Conservation (phyloP, 2,329 filamentous ascomycete species). For the Mycosphaerella sp. region DNA sequence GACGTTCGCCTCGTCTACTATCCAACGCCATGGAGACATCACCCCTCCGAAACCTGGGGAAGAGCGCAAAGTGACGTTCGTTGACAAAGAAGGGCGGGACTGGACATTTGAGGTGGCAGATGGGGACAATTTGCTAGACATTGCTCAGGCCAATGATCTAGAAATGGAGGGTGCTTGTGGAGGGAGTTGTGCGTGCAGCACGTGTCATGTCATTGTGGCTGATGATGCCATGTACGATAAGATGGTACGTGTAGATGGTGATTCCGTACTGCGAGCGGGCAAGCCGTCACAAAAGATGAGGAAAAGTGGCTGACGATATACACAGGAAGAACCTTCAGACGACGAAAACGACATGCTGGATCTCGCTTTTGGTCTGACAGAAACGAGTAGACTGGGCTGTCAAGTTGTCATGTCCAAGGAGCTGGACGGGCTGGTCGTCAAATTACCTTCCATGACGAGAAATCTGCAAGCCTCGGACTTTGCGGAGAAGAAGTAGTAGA, state of each 20-base stretch:
- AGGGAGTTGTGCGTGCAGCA: slow-evolving; percentile 87
- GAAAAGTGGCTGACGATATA: slow-evolving; percentile 1
- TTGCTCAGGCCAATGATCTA: slow-evolving; percentile 87
- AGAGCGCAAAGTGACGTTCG: slow-evolving; percentile 85
- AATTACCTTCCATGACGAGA: slow-evolving; percentile 84
- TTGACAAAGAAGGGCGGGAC: slow-evolving; percentile 78
- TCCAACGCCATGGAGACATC: slow-evolving; percentile 66
- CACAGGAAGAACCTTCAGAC: slow-evolving; percentile 40
- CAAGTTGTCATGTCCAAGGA: slow-evolving; percentile 90
- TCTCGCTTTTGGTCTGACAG: slow-evolving; percentile 80
- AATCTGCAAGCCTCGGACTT: slow-evolving; percentile 97
- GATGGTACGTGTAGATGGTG: slow-evolving; percentile 25
- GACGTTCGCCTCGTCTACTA: slow-evolving; percentile 9
- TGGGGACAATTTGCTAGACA: slow-evolving; percentile 90
- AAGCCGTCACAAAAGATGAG: background rate
- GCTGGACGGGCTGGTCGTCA: slow-evolving; percentile 77
- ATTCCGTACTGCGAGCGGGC: background rate
- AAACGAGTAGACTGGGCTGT: slow-evolving; percentile 77
- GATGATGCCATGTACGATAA: slow-evolving; percentile 54
- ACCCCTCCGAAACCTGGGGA: slow-evolving; percentile 80
- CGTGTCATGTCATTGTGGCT: slow-evolving; percentile 81
- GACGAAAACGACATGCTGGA: slow-evolving; percentile 79
- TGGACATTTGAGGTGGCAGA: slow-evolving; percentile 72
- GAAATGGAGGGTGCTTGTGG: slow-evolving; percentile 99
- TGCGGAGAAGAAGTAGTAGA: slow-evolving; percentile 32